These are phyloP conservation scores for Salix purpurea DNA, from an alignment of 345 rosid species.

Conservation along the genomic window DNA sequence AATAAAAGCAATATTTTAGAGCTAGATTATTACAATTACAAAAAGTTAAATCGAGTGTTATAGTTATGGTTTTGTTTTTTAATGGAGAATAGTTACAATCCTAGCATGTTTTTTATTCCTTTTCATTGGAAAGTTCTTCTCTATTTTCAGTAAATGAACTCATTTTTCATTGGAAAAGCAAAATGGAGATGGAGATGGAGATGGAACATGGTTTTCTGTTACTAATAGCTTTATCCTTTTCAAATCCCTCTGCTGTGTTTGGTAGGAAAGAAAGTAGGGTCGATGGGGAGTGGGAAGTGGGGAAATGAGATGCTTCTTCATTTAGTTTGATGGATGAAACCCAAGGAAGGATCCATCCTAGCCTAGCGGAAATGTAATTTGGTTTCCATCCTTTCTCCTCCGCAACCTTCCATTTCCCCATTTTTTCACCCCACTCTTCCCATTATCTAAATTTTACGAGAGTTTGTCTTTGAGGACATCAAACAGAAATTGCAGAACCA, in stretches of 20 bases:
- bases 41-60: too few relatives aligned
- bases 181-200: too few relatives aligned
- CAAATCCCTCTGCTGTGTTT: neutral
- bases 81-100: too few relatives aligned
- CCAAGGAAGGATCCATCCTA: neutral
- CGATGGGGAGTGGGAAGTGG: neutral
- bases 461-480: neutral
- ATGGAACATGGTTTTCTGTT: too few relatives aligned
- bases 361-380: neutral
- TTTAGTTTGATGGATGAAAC: neutral
- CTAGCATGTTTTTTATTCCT: too few relatives aligned
- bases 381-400: neutral
- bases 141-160: too few relatives aligned
- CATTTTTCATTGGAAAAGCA: too few relatives aligned
- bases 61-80: too few relatives aligned
- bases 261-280: neutral
- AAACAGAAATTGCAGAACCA: neutral
- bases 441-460: neutral
- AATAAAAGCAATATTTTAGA: too few relatives aligned
- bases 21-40: too few relatives aligned
- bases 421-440: neutral
- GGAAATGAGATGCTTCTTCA: neutral
- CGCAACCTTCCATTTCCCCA: neutral
- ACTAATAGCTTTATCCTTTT: too few relatives aligned
- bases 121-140: too few relatives aligned